Base-by-base conservation (phyloP, 441 rosid species). In the Jatropha podagrica region DNA sequence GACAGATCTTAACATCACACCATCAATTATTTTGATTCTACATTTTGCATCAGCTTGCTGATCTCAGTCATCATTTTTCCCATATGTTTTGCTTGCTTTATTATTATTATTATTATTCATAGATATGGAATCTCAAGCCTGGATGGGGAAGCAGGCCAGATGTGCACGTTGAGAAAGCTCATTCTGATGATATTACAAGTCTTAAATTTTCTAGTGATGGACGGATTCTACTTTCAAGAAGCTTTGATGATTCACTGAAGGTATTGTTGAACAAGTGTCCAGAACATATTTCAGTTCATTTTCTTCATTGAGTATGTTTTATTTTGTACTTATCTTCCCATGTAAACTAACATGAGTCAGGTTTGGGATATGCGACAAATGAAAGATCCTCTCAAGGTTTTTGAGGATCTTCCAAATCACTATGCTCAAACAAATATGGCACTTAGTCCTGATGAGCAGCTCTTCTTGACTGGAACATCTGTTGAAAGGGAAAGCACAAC, bases 81-180 rank as follows among this genome's bases (percentile, higher is more conserved):
- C 40, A 12, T 70, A 62, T 49, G 4, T 56, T 41, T 4, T 52
- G 17, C 59, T 65, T 32, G 7, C n/a, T 2, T 15, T 52, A 4
- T 52, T 4, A 14, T 5, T 17, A 2, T 52, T 5, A 27, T 77
- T 23, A 65, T 32, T 71, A 63, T 48, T 74, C 73, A 70, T 83
- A 95, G 99, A 76, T 92, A 73, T 96, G 98, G 99, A 94, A 87
- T 81, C 93, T 91, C 70, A 92, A 96, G 86, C 95, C 97, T 0
- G 99, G 98, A 77, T 94, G 99, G 98, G 99, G 98, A 84, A 96
- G 97, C 85, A 86, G 98, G 83, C 99, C 98, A 1, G 97, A 96
- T 80, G 76, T 92, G 72, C 81, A 86, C 38, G 85, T 92, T 64
- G 96, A 89, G 76, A 90, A 91, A 73, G 92, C 88, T 77, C 99